A percentile compares a stretch with the other conserved stretches of the same genome.
Evolutionary conservation across 345 rosid genomes (phyloP).

Genomic region (Physaria fendleri): DNA sequence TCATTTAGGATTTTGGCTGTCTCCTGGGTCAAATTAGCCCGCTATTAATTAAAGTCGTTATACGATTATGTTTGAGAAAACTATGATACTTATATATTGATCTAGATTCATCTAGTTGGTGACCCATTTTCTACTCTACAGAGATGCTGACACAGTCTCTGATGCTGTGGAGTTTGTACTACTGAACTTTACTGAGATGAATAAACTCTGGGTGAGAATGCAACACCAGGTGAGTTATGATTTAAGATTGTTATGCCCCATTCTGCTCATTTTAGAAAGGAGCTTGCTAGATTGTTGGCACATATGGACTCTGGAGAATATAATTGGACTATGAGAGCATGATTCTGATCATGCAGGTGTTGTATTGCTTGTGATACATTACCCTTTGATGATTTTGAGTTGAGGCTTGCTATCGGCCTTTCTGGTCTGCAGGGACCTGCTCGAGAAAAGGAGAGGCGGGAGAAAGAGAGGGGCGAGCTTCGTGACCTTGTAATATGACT

Average conservation of each 20-base stretch:
- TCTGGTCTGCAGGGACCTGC: constrained; percentile 99
- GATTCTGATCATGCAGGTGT: constrained; percentile 96
- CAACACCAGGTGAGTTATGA: constrained; percentile 99
- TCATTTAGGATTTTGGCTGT: not conserved
- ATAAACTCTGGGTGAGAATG: constrained; percentile 99
- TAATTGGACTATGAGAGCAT: constrained; percentile 75
- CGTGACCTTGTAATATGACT: constrained; percentile 95
- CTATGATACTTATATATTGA: not conserved
- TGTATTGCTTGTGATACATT: constrained; percentile 91
- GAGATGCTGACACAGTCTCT: constrained; percentile 89
- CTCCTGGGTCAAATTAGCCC: not conserved
- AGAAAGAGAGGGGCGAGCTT: constrained; percentile 98
- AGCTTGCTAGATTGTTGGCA: constrained; percentile 59
- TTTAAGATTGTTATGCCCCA: constrained; percentile 47
- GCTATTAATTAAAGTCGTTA: not conserved
- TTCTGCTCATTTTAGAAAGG: constrained; percentile 64
- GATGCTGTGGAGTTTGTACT: constrained; percentile 97
- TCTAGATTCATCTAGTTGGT: constrained; percentile 10
- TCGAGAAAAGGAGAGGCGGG: constrained; percentile 98
- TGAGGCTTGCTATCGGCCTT: constrained; percentile 98
- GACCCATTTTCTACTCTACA: constrained; percentile 27
- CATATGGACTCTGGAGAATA: constrained; percentile 60
- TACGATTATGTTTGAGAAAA: not conserved
- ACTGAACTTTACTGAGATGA: constrained; percentile 98
- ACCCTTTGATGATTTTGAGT: constrained; percentile 93